Evolutionary conservation across 2,329 filamentous ascomycete genomes (phyloP).

Genomic region (Colletotrichum gigasporum): DNA sequence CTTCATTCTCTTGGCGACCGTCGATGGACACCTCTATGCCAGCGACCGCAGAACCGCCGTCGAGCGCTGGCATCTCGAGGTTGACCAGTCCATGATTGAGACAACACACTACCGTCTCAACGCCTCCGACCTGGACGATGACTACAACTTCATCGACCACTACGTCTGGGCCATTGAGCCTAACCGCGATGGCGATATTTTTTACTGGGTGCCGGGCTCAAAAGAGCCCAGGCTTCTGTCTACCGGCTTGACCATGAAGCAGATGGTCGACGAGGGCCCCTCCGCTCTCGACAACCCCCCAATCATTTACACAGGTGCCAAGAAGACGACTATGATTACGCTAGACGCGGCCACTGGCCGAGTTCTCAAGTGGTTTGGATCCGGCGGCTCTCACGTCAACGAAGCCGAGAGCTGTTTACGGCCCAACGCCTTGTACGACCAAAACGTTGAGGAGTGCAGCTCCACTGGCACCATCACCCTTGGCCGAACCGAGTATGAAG

Average conservation of each 20-base stretch:
- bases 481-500: constrained; percentile 88
- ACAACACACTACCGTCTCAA: constrained; percentile 83
- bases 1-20: constrained; percentile 99
- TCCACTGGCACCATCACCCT: constrained; percentile 83
- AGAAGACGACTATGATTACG: constrained; percentile 89
- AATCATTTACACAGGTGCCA: constrained; percentile 90
- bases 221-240: constrained; percentile 67
- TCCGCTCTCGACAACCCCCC: constrained; percentile 79
- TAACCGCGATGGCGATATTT: constrained; percentile 85
- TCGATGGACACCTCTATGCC: constrained; percentile 96
- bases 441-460: constrained; percentile 79
- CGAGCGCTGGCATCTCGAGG: constrained; percentile 85
- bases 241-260: constrained; percentile 81
- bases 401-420: constrained; percentile 79
- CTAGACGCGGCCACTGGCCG: constrained; percentile 87
- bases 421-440: constrained; percentile 72
- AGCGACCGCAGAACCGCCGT: constrained; percentile 87
- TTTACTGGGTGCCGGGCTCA: constrained; percentile 80
- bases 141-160: constrained; percentile 77
- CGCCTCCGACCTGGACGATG: constrained; percentile 66
- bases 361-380: constrained; percentile 85
- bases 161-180: constrained; percentile 97
- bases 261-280: constrained; percentile 83
- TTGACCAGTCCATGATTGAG: constrained; percentile 89
- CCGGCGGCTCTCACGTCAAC: constrained; percentile 73